phyloP scores from a whole-genome alignment of 805 yeast species.

The Starmerella sirachaensis region DNA sequence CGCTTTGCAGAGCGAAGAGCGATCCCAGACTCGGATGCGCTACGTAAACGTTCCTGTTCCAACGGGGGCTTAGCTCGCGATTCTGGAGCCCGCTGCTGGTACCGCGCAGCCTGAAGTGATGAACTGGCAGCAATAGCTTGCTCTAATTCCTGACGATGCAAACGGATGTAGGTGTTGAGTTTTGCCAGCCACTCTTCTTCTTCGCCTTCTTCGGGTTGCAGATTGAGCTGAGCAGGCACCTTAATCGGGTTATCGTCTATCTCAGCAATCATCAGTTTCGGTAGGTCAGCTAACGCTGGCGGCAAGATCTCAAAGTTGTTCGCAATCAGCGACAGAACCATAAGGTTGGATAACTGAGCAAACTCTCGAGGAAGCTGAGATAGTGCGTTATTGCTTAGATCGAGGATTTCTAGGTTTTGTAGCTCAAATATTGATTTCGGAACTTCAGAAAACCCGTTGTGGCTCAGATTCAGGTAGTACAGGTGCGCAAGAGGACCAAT shows the following conservation, averaged over 20 bases:
- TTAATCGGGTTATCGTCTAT: conserved; percentile 51
- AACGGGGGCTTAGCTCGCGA: neutral
- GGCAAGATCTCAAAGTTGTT: conserved; percentile 48
- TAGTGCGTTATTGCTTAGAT: conserved; percentile 48
- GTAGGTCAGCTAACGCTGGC: conserved; percentile 39
- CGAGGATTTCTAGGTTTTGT: conserved; percentile 47
- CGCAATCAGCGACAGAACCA: conserved; percentile 48
- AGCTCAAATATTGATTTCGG: conserved; percentile 35
- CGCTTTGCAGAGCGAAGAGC: conserved; percentile 56
- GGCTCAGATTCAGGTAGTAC: conserved; percentile 54
- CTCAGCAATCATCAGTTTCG: conserved; percentile 45
- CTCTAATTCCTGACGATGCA: conserved; percentile 8
- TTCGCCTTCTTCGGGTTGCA: conserved; percentile 23
- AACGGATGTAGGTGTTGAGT: conserved; percentile 32
- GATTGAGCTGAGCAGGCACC: conserved; percentile 22
- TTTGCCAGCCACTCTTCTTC: conserved; percentile 37
- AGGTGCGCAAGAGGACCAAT: conserved; percentile 35
- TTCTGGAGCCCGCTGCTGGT: neutral
- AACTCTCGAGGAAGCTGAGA: conserved; percentile 37
- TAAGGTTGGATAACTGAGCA: conserved; percentile 30
- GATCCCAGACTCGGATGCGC: conserved; percentile 32
- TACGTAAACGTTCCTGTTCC: conserved; percentile 24
- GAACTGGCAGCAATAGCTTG: neutral
- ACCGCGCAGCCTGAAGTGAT: neutral
- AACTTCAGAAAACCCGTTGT: conserved; percentile 42